Conservation (phyloP, 352 stramenopile species). For the Globisporangium polare region DNA sequence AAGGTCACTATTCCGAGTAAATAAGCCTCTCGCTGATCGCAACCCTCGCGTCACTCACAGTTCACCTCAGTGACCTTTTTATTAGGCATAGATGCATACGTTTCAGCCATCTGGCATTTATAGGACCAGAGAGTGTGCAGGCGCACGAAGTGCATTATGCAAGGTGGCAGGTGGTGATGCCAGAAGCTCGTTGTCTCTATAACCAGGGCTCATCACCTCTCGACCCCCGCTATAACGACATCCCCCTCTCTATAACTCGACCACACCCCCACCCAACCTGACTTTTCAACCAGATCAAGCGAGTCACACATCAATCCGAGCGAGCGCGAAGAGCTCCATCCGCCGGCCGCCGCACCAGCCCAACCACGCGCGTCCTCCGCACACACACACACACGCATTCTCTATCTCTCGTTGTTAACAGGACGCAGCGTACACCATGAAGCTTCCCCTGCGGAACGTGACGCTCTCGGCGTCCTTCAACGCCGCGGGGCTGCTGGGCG, state of each 20-base stretch:
- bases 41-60: neutral
- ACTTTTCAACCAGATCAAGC: neutral
- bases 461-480: slow-evolving; percentile 12
- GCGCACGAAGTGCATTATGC: no score
- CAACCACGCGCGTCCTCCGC: neutral
- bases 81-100: no score
- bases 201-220: neutral
- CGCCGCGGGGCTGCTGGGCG: slow-evolving; percentile 8
- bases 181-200: neutral
- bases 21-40: neutral
- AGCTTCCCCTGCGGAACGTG: slow-evolving; percentile 13
- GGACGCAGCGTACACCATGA: slow-evolving; percentile 1
- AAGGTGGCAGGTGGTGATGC: neutral
- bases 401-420: neutral
- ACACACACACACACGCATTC: no score
- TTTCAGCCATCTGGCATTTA: neutral
- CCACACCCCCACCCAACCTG: neutral
- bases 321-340: neutral
- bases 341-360: neutral
- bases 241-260: neutral
- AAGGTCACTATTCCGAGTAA: neutral
- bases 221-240: neutral
- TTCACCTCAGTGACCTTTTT: no score
- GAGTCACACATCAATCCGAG: neutral
- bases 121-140: no score